Evolutionary conservation across 1,284 basidiomycete genomes (phyloP), one percentile per base, ranked within the genome.

Genomic region (Flammula alnicola): DNA sequence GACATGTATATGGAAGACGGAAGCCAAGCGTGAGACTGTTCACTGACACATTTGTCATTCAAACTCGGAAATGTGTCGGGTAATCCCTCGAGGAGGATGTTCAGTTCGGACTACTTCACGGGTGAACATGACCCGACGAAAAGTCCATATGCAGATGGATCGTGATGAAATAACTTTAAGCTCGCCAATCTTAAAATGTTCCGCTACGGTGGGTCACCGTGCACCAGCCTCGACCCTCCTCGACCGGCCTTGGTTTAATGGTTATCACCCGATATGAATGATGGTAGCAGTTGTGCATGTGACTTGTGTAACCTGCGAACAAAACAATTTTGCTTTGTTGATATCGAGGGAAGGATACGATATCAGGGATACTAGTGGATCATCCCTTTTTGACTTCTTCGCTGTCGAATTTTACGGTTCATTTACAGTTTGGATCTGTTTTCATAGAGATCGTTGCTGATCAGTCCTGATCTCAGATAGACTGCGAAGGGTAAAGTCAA

Each of bases 391-490:
- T 51, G 27, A 43, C 51, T 56, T 58, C 54, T 51, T 50, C 52
- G 49, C 52, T 44, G 47, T 60, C 59, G 53, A 51, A 48, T 56
- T 62, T 60, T 61, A 61, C 45, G 49, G 56, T 65, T 64, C 58
- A 59, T 58, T 59, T 62, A 63, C 55, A 60, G 50, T 60, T 57
- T 41, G 50, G 53, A 58, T 62, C 63, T 61, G n/a, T 58, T 63
- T 63, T 63, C 56, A 62, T 57, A 54, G 62, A 65, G 64, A 70
- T 69, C 65, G 52, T 51, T 30, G 44, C 20, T 22, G 52, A n/a
- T n/a, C n/a, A n/a, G n/a, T n/a, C n/a, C 56, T 62, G 58, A 73
- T 72, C 69, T 65, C 32, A 66, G 68, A 69, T 71, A 63, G 58
- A 59, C 64, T 68, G 60, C 61, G 64, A 66, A 63, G 60, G 54